Percentiles rank a stretch among this genome's conserved stretches.
These are phyloP conservation scores for Fusarium sp. DNA, from an alignment of 2,329 filamentous ascomycete genomes.

Conservation along the genomic window DNA sequence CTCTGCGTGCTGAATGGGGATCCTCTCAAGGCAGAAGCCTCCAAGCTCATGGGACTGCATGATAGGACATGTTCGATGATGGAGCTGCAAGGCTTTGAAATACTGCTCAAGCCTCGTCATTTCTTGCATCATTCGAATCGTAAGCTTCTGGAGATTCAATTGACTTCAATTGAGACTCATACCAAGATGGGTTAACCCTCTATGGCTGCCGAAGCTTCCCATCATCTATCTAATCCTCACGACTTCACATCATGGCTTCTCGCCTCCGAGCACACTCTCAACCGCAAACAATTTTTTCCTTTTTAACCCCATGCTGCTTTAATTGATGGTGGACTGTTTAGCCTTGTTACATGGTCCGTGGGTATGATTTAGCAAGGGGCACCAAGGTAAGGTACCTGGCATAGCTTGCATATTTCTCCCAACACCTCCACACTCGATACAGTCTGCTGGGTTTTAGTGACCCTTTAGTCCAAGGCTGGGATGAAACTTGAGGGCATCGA, in stretches of 20 bases:
- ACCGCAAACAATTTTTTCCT: conserved; percentile 31
- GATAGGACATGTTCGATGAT: conserved; percentile 42
- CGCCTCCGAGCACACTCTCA: conserved; percentile 36
- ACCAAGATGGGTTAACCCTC: neutral
- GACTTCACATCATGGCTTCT: conserved; percentile 30
- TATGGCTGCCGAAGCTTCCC: conserved; percentile 6
- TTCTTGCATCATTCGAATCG: conserved; percentile 30
- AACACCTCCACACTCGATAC: conserved; percentile 40
- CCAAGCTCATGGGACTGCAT: conserved; percentile 42
- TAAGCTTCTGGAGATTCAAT: conserved; percentile 31
- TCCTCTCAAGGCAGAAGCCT: conserved; percentile 44
- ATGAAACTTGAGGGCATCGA: conserved; percentile 27
- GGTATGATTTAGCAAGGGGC: conserved; percentile 33
- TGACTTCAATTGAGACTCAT: conserved; percentile 33
- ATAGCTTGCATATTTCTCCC: conserved; percentile 16
- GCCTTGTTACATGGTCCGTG: conserved; percentile 29
- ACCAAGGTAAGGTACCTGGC: conserved; percentile 43
- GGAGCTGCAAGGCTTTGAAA: conserved; percentile 40
- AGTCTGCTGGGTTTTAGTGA: conserved; percentile 38
- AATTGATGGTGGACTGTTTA: conserved; percentile 29
- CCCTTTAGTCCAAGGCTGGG: conserved; percentile 32
- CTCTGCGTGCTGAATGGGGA: conserved; percentile 19
- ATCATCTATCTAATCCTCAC: conserved; percentile 45
- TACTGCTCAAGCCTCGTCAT: conserved; percentile 27
- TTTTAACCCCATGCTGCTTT: conserved; percentile 39